These are phyloP conservation scores for Apiospora marii DNA, from an alignment of 2,329 filamentous ascomycete species.

Conservation along the genomic window DNA sequence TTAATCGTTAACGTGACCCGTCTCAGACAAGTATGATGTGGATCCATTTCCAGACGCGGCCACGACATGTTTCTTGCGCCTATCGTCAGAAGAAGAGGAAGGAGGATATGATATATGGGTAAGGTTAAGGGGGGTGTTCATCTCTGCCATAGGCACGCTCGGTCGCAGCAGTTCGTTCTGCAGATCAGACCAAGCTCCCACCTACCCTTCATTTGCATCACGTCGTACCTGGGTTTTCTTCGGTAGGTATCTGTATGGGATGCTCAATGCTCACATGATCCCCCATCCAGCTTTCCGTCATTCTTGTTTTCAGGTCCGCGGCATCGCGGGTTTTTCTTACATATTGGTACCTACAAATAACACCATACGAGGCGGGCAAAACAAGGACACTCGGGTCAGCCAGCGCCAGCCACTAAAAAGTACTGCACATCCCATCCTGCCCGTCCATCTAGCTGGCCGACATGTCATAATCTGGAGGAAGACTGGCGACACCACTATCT, in stretches of 20 bases:
- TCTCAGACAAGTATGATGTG: conserved; percentile 8
- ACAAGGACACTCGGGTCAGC: neutral
- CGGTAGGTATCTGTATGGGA: no score
- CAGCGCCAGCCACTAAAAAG: neutral
- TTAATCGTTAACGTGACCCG: conserved; percentile 18
- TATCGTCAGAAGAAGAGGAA: conserved; percentile 19
- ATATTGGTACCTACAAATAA: neutral
- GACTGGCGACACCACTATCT: neutral
- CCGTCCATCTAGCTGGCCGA: neutral
- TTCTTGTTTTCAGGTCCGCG: neutral
- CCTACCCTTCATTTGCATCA: neutral
- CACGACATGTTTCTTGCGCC: conserved; percentile 18
- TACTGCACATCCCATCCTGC: neutral
- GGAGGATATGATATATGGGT: conserved; percentile 19
- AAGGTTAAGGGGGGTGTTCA: conserved; percentile 10
- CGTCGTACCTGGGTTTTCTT: neutral
- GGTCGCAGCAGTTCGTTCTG: conserved; percentile 18
- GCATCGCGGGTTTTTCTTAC: neutral
- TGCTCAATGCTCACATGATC: neutral
- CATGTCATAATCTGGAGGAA: conserved; percentile 19
- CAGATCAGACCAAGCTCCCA: neutral
- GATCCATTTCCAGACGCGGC: conserved; percentile 9
- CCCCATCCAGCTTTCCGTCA: neutral
- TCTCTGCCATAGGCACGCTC: conserved; percentile 16
- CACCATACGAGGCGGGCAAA: neutral